Conservation (phyloP, 2,329 filamentous ascomycete genomes). For the Didymellaceae sp. region DNA sequence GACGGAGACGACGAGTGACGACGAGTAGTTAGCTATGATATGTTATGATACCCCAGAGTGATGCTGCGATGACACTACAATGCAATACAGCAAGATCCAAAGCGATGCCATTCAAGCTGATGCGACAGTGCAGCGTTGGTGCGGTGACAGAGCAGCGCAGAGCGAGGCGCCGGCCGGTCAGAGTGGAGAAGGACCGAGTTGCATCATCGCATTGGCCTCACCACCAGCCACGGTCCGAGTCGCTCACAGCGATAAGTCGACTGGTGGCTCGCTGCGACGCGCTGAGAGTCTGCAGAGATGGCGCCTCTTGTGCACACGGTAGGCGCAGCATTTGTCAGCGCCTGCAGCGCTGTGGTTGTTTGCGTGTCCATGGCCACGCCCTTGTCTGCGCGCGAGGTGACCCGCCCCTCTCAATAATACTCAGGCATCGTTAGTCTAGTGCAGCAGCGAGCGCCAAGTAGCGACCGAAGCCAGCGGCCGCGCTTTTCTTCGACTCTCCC, state of each 20-base stretch:
- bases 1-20: constrained; percentile 5
- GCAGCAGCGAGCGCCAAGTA: constrained; percentile 10
- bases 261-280: neutral
- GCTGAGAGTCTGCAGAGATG: neutral
- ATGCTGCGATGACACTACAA: neutral
- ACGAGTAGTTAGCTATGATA: constrained; percentile 4
- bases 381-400: neutral
- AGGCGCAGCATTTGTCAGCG: neutral
- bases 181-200: constrained; percentile 4
- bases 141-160: neutral
- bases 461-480: constrained; percentile 10
- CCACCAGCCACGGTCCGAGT: neutral
- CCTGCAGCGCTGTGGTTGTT: too few relatives aligned
- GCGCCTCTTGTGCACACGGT: neutral
- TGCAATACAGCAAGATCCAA: neutral
- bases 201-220: constrained; percentile 11
- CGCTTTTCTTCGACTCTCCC: constrained; percentile 9
- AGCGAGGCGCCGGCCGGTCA: neutral
- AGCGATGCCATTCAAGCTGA: neutral
- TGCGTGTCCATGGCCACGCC: too few relatives aligned
- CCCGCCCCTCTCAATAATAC: constrained; percentile 1
- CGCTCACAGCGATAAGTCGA: neutral
- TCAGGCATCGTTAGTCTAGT: neutral
- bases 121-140: neutral
- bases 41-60: neutral